Evolutionary conservation across 1,139 yeast species (phyloP).

Genomic region (Yamadazyma conglobata): DNA sequence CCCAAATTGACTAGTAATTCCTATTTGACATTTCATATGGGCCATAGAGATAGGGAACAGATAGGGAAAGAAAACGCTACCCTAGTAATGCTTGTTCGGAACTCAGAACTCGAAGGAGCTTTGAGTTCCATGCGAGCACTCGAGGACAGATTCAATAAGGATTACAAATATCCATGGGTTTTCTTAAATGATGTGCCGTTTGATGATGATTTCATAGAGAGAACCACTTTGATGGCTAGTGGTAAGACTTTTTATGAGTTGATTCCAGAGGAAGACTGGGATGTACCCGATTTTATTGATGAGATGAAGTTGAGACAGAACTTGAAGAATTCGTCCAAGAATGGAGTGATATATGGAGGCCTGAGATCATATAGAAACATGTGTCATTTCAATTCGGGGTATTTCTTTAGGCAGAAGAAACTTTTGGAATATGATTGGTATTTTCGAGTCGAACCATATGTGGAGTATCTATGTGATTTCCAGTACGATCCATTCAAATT

Average conservation of each 20-base stretch:
- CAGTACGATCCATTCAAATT: conserved; percentile 45
- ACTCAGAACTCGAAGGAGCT: conserved; percentile 40
- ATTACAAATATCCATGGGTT: conserved; percentile 47
- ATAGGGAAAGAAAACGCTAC: conserved; percentile 52
- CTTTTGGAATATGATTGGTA: conserved; percentile 42
- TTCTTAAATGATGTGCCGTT: conserved; percentile 45
- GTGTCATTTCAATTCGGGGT: conserved; percentile 50
- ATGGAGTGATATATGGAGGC: conserved; percentile 40
- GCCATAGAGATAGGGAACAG: conserved; percentile 29
- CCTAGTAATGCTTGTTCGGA: conserved; percentile 44
- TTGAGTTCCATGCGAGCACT: conserved; percentile 41
- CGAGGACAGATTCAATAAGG: conserved; percentile 45
- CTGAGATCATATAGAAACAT: conserved; percentile 41
- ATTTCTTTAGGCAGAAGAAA: conserved; percentile 39
- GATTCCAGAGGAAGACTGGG: conserved; percentile 43
- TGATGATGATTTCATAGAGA: conserved; percentile 36
- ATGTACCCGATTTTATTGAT: conserved; percentile 39
- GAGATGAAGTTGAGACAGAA: conserved; percentile 23
- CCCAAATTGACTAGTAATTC: conserved; percentile 45
- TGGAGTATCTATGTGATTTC: conserved; percentile 47
- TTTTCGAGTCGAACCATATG: conserved; percentile 47
- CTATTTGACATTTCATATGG: conserved; percentile 29
- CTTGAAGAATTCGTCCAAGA: conserved; percentile 19
- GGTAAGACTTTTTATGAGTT: conserved; percentile 57
- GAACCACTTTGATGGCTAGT: conserved; percentile 81